Base-by-base conservation (phyloP, 805 yeast genomes). In the Kazachstania martiniae region DNA sequence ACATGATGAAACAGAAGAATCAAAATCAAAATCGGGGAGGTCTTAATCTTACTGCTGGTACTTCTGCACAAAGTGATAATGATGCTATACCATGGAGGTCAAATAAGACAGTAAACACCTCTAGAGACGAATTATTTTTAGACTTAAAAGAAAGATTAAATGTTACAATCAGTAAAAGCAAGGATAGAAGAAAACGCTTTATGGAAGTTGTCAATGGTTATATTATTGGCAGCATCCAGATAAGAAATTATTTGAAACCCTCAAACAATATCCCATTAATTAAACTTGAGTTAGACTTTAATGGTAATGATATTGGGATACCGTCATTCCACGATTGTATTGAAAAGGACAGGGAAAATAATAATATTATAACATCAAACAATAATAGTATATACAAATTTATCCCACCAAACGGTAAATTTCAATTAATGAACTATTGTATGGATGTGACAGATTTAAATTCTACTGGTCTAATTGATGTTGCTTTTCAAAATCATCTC, bases 351-450 rank as follows among this genome's bases (percentile, higher is more conserved):
- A n/a, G n/a, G n/a, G n/a, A n/a, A n/a, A n/a, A n/a, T n/a, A n/a
- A n/a, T n/a, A 19, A 19, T 19, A 10, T 8, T 8, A 8, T 19
- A 8, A 8, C 56, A 25, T 3, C 25, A 26, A 15, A 18, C 17
- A n/a, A 12, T 12, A 2, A 35, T 13, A 31, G 26, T 0, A 49
- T 86, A 12, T 14, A 37, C 21, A 63, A 74, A 12, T 84, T 89
- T 47, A 66, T 81, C 13, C 98, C 97, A 4, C 94, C 97, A 0
- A 95, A 89, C 55, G 96, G 93, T 5, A 67, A 62, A 37, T 72
- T 74, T 25, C 62, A 66, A 3, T 50, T 87, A 15, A 69, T 77
- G 67, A 56, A 70, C 8, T 87, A 87, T 54, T 63, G 68, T 5
- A 53, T 81, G 19, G 81, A 80, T 41, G 46, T 78, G n/a, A 16